Base-by-base conservation (phyloP, 176 grass and related monocot species). In the Cenchrus americanus region DNA sequence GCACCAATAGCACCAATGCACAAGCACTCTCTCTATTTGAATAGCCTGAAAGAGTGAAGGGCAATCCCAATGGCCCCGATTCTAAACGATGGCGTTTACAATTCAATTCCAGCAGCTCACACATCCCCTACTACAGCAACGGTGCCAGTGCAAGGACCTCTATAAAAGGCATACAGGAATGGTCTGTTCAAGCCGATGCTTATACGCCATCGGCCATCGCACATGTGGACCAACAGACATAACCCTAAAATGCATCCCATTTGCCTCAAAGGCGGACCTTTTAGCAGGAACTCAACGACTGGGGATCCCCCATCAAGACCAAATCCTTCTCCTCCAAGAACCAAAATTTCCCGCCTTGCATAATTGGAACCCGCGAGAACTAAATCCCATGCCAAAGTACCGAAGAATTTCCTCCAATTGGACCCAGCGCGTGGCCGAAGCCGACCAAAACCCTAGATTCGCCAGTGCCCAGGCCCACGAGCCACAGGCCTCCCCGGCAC, bases 1-100 rank as follows among this genome's bases (percentile, higher is more conserved):
- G 26, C 41, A 9, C 43, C 24, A 7, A 1, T 19, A 17, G 1
- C 17, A 18, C 53, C 17, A 1, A 21, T 15, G 65, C 94, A 89
- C 63, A 98, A 98, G 46, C 91, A 80, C 85, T 98, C 93, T 37
- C 34, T 37, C 34, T 37, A 4, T 4, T 37, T 3, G 34, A 37
- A 37, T 4, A 37, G 34, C 34, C 34, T 37, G 34, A 37, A 37
- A 4, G 34, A 37, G 34, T 37, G 34, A 37, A 37, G 34, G 34
- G 34, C 34, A 37, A 37, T 37, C 34, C 34, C 34, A 37, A 37
- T 37, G 34, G 34, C 4, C 34, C 34, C 34, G 4, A 37, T 37
- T 37, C 34, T 37, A 37, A 37, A 37, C 34, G 34, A 37, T 37
- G 34, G 2, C 34, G 34, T 3, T 37, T 37, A 37, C 34, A 37